phyloP scores from a whole-genome alignment of 2,329 filamentous ascomycete genomes.

The Graphilbum fragrans region DNA sequence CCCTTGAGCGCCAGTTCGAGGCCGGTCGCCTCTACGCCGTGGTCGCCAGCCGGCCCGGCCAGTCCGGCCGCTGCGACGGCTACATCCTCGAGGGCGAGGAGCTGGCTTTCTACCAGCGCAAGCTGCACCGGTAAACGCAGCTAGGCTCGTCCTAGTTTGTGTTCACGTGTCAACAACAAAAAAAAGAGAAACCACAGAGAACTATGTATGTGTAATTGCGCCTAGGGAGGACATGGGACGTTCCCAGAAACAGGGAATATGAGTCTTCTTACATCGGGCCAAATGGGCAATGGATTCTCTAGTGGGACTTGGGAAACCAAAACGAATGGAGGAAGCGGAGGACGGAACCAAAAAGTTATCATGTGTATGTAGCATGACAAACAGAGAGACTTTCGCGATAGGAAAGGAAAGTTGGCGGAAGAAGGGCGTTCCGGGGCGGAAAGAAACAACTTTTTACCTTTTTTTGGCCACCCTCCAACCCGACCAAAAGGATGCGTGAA shows the following conservation, averaged over 20 bases:
- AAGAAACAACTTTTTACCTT: neutral
- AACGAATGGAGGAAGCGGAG: too few species aligned
- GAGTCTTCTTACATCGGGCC: too few species aligned
- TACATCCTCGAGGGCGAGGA: constrained; percentile 99
- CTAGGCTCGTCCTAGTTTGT: neutral
- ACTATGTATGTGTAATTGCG: too few species aligned
- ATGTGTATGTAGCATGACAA: too few species aligned
- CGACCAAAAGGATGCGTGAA: neutral
- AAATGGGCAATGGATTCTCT: too few species aligned
- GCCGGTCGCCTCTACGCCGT: constrained; percentile 94
- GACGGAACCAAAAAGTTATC: too few species aligned
- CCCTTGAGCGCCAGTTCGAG: constrained; percentile 98
- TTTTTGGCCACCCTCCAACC: neutral
- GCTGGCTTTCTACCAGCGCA: constrained; percentile 99
- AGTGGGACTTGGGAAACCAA: too few species aligned
- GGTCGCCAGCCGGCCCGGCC: constrained; percentile 83
- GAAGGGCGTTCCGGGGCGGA: neutral
- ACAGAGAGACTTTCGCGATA: neutral
- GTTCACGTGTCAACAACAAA: too few species aligned
- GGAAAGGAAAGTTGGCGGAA: neutral
- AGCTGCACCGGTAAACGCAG: constrained; percentile 87
- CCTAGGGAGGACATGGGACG: too few species aligned
- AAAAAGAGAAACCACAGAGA: too few species aligned
- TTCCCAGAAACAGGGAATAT: too few species aligned
- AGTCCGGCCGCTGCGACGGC: constrained; percentile 92